These are phyloP conservation scores for Arachis monticola DNA, from an alignment of 331 rosid species.

Conservation along the genomic window DNA sequence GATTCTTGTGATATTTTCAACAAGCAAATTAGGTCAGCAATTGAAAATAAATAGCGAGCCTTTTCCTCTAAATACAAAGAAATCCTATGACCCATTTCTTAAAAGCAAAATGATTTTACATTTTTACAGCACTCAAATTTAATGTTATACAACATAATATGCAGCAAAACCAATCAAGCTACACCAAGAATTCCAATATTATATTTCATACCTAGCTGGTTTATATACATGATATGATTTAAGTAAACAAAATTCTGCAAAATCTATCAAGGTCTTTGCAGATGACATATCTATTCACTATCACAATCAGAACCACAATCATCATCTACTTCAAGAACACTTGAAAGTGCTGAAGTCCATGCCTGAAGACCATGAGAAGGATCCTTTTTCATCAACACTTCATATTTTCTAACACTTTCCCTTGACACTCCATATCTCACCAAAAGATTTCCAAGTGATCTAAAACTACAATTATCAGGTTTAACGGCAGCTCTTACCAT, in stretches of 20 bases:
- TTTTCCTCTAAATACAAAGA: too few species aligned
- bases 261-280: constrained; percentile 18
- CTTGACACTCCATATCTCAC: constrained; percentile 78
- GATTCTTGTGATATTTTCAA: too few species aligned
- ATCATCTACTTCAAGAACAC: constrained; percentile 56
- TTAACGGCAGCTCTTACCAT: constrained; percentile 58
- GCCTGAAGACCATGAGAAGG: constrained; percentile 59
- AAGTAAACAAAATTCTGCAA: not conserved
- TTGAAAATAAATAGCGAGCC: too few species aligned
- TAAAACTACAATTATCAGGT: constrained; percentile 64
- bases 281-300: constrained; percentile 39
- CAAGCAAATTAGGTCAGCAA: too few species aligned
- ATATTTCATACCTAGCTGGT: not conserved
- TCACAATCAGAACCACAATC: constrained; percentile 48
- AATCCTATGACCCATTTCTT: too few species aligned
- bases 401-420: constrained; percentile 69
- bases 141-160: not conserved
- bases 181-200: not conserved
- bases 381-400: constrained; percentile 56
- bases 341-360: constrained; percentile 74
- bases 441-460: constrained; percentile 68
- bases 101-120: too few species aligned
- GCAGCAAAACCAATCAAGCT: not conserved
- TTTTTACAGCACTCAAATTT: too few species aligned
- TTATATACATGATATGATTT: not conserved